Evolutionary conservation across 2,329 filamentous ascomycete genomes (phyloP).

Genomic region (Zopfia rhizophila): DNA sequence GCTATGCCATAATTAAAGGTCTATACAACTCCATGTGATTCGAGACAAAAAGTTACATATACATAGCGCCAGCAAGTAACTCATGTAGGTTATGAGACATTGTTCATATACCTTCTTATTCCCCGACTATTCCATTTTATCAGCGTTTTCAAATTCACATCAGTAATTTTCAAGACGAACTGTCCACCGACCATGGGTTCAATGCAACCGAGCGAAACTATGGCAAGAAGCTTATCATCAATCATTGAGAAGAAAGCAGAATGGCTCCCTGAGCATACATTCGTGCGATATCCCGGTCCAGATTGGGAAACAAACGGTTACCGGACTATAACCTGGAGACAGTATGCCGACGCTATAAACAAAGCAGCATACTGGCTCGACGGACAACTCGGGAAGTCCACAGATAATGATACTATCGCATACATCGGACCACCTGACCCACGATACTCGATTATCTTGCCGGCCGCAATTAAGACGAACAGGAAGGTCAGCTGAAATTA

Average conservation of each 20-base stretch:
- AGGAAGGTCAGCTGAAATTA: slow-evolving; percentile 17
- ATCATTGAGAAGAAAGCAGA: slow-evolving; percentile 30
- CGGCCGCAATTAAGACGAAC: slow-evolving; percentile 23
- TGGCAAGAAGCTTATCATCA: slow-evolving; percentile 14
- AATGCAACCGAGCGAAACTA: not conserved
- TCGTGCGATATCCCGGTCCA: slow-evolving; percentile 22
- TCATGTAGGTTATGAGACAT: no score
- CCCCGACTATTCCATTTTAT: no score
- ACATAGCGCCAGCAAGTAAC: no score
- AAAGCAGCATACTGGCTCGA: slow-evolving; percentile 31
- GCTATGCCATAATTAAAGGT: no score
- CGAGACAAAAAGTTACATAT: no score
- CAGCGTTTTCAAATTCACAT: no score
- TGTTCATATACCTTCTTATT: no score
- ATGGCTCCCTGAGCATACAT: slow-evolving; percentile 21
- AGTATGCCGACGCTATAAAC: slow-evolving; percentile 24
- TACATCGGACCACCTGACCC: slow-evolving; percentile 28
- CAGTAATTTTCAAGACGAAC: no score
- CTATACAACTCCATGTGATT: no score
- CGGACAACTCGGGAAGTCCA: slow-evolving; percentile 20
- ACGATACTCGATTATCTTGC: slow-evolving; percentile 24
- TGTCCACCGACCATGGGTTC: slow-evolving; percentile 1
- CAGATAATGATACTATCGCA: slow-evolving; percentile 19
- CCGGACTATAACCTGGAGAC: slow-evolving; percentile 22
- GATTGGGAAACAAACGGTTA: slow-evolving; percentile 28